A percentile compares a stretch with the other conserved stretches of the same genome.
phyloP scores from a whole-genome alignment of 2,329 filamentous ascomycete genomes.

The Decorospora gaudefroyi region DNA sequence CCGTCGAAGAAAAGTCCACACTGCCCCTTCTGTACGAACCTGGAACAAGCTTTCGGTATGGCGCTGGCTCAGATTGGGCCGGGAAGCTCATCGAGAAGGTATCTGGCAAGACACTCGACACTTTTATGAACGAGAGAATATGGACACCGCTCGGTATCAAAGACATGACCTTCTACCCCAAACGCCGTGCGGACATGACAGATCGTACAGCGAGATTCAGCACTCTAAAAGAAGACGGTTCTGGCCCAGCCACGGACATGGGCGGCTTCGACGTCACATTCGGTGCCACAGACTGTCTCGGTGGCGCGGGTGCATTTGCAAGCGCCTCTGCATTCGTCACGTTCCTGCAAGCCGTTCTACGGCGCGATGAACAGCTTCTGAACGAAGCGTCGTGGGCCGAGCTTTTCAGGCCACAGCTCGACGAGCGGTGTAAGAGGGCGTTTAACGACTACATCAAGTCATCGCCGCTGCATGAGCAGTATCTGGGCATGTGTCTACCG shows the following conservation, averaged over 20 bases:
- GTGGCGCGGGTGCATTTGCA: slow-evolving; percentile 32
- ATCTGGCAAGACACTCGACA: slow-evolving; percentile 47
- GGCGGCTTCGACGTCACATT: neutral
- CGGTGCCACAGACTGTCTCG: slow-evolving; percentile 26
- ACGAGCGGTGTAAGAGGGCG: slow-evolving; percentile 10
- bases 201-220: slow-evolving; percentile 34
- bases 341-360: slow-evolving; percentile 35
- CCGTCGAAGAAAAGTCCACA: slow-evolving; percentile 52
- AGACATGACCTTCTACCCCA: slow-evolving; percentile 60
- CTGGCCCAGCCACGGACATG: neutral
- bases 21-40: slow-evolving; percentile 64
- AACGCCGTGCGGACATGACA: slow-evolving; percentile 24
- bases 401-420: slow-evolving; percentile 42
- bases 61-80: slow-evolving; percentile 53
- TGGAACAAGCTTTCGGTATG: slow-evolving; percentile 62
- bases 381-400: slow-evolving; percentile 23
- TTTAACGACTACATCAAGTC: slow-evolving; percentile 27
- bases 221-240: slow-evolving; percentile 19
- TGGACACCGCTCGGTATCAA: slow-evolving; percentile 53
- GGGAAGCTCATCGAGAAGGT: slow-evolving; percentile 52
- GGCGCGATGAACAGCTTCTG: slow-evolving; percentile 22
- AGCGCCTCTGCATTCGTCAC: slow-evolving; percentile 36
- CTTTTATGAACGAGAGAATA: slow-evolving; percentile 38
- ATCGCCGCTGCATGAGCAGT: slow-evolving; percentile 13
- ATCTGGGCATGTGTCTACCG: slow-evolving; percentile 14